Evolutionary conservation across 2,329 filamentous ascomycete species (phyloP).

Genomic region (Cercospora sojina): DNA sequence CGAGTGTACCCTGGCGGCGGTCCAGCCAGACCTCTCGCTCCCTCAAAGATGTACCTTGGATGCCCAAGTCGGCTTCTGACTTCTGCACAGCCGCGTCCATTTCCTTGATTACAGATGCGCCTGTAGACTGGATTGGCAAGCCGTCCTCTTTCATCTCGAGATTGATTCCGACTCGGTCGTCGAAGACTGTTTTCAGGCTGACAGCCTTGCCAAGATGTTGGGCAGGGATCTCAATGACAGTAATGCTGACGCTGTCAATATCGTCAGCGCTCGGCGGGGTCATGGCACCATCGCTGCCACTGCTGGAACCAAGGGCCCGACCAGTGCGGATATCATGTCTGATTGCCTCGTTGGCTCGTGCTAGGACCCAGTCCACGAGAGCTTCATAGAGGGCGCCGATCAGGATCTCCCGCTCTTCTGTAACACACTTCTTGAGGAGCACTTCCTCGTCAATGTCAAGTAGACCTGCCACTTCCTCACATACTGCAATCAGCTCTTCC

Average conservation of each 20-base stretch:
- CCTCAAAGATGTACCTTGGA: slow-evolving; percentile 64
- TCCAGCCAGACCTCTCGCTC: slow-evolving; percentile 78
- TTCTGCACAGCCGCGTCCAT: slow-evolving; percentile 80
- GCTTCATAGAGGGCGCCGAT: slow-evolving; percentile 90
- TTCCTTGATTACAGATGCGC: slow-evolving; percentile 81
- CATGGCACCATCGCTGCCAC: slow-evolving; percentile 59
- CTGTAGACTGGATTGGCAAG: slow-evolving; percentile 68
- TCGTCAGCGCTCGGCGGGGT: slow-evolving; percentile 65
- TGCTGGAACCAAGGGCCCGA: slow-evolving; percentile 65
- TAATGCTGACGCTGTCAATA: slow-evolving; percentile 83
- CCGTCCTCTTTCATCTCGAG: slow-evolving; percentile 96
- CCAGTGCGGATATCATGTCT: slow-evolving; percentile 68
- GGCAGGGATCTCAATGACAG: slow-evolving; percentile 80
- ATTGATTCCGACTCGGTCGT: slow-evolving; percentile 90
- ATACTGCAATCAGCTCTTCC: slow-evolving; percentile 79
- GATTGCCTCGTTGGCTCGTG: slow-evolving; percentile 84
- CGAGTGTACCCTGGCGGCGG: slow-evolving; percentile 76
- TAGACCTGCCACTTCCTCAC: slow-evolving; percentile 84
- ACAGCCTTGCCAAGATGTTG: slow-evolving; percentile 80
- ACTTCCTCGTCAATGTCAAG: slow-evolving; percentile 84
- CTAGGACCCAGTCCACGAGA: slow-evolving; percentile 90
- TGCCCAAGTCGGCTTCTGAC: slow-evolving; percentile 75
- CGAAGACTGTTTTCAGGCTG: slow-evolving; percentile 87
- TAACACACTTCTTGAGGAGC: slow-evolving; percentile 73
- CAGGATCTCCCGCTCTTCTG: slow-evolving; percentile 77